These are phyloP conservation scores for Colletotrichum endophyticum DNA, from an alignment of 2,329 filamentous ascomycete genomes.

Conservation along the genomic window DNA sequence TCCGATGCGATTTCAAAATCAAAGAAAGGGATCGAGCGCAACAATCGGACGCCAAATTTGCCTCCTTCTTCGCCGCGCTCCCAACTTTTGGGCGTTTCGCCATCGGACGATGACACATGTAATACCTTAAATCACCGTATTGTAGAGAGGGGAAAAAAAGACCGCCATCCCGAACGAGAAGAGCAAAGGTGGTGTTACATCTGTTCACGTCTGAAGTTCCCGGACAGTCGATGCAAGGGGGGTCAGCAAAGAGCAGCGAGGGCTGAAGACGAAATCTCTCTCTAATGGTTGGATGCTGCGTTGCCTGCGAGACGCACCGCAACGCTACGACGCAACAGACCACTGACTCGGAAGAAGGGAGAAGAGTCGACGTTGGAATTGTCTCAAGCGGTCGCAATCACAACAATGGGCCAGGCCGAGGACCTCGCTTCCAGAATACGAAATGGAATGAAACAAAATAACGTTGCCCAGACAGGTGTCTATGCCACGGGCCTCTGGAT, in stretches of 20 bases:
- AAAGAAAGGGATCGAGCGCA: not conserved
- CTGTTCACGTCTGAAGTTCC: not conserved
- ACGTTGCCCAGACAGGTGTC: conserved; percentile 2
- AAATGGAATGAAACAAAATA: conserved; percentile 15
- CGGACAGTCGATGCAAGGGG: not conserved
- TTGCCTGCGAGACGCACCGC: not conserved
- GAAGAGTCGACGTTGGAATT: conserved; percentile 1
- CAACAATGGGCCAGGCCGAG: not conserved
- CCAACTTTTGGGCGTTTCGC: not conserved
- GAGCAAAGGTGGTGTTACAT: not conserved
- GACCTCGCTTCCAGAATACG: conserved; percentile 14
- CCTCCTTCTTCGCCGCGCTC: not conserved
- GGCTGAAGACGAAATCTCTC: not conserved
- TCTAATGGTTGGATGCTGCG: not conserved
- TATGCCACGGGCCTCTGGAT: not conserved
- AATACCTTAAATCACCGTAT: not conserved
- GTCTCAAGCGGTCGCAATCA: conserved; percentile 1
- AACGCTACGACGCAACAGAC: conserved; percentile 3
- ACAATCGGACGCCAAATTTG: conserved; percentile 11
- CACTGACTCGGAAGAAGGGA: not conserved
- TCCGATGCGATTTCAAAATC: conserved; percentile 8
- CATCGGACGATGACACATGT: conserved; percentile 11
- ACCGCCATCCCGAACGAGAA: not conserved
- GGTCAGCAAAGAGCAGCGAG: not conserved
- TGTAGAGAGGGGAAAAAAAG: not conserved